Evolutionary conservation across 78 protist genomes (phyloP).

Genomic region (Paratrimastix pyriformis): DNA sequence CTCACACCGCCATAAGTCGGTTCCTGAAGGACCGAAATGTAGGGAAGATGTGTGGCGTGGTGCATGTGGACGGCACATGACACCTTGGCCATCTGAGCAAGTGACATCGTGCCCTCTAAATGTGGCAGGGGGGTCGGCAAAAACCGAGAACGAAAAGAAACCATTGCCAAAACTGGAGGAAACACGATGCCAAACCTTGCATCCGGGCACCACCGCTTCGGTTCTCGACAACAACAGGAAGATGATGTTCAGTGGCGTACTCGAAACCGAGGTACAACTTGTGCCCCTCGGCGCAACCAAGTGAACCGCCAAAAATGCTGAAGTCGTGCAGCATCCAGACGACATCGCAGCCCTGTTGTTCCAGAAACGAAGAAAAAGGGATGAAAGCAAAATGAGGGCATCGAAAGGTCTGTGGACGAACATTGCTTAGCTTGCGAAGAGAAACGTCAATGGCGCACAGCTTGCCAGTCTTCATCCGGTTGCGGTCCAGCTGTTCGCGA

Average conservation of each 20-base stretch:
- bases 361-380: not conserved
- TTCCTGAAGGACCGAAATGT: conserved; percentile 22
- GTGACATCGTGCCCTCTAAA: conserved; percentile 29
- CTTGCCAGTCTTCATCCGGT: not conserved
- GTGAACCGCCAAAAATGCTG: conserved; percentile 26
- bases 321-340: not conserved
- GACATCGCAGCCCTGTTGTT: not conserved
- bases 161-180: not conserved
- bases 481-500: not conserved
- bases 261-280: conserved; percentile 28
- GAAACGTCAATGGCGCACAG: conserved; percentile 2
- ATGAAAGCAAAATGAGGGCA: not conserved
- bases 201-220: conserved; percentile 39
- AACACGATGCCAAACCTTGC: conserved; percentile 7
- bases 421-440: not conserved
- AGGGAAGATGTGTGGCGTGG: conserved; percentile 21
- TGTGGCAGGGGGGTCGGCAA: not conserved
- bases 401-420: not conserved
- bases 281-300: conserved; percentile 50
- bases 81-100: conserved; percentile 48
- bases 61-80: conserved; percentile 11
- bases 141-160: not conserved
- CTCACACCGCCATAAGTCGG: conserved; percentile 44
- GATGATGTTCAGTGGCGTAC: not conserved
- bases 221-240: conserved; percentile 18